phyloP scores from a whole-genome alignment of 2,329 filamentous ascomycete species.

The Penicillium paneum region DNA sequence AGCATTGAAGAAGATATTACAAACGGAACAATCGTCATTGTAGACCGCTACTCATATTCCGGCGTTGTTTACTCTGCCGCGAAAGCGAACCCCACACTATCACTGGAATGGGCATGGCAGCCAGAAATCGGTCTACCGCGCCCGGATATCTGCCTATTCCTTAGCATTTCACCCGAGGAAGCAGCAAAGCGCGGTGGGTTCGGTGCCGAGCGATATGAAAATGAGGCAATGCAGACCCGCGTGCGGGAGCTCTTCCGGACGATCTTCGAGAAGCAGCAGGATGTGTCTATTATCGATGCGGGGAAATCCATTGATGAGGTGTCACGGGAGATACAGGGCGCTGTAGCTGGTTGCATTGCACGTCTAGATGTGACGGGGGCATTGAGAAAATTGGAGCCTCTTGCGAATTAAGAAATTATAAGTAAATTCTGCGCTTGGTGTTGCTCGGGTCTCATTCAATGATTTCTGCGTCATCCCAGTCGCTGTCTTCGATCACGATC shows the following conservation, averaged over 20 bases:
- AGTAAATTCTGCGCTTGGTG: slow-evolving; percentile 7
- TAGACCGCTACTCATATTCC: slow-evolving; percentile 93
- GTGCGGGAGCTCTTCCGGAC: slow-evolving; percentile 71
- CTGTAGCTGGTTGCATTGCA: slow-evolving; percentile 30
- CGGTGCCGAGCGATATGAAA: slow-evolving; percentile 86
- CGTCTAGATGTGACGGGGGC: slow-evolving; percentile 35
- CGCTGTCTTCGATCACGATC: slow-evolving; percentile 55
- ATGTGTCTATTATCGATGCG: slow-evolving; percentile 55
- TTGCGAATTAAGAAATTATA: slow-evolving; percentile 18
- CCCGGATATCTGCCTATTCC: slow-evolving; percentile 82
- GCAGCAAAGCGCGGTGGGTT: slow-evolving; percentile 78
- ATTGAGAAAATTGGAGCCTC: slow-evolving; percentile 34
- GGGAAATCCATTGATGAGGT: slow-evolving; percentile 53
- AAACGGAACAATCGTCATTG: slow-evolving; percentile 70
- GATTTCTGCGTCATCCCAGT: slow-evolving; percentile 50
- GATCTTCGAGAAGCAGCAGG: slow-evolving; percentile 48
- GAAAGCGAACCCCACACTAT: slow-evolving; percentile 69
- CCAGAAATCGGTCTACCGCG: slow-evolving; percentile 83
- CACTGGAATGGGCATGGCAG: slow-evolving; percentile 74
- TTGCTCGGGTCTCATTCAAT: slow-evolving; percentile 33
- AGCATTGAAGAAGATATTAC: slow-evolving; percentile 51
- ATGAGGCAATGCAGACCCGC: slow-evolving; percentile 72
- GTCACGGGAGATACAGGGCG: slow-evolving; percentile 38
- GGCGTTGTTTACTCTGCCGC: slow-evolving; percentile 91
- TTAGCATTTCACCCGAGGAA: slow-evolving; percentile 72